Conservation (phyloP, 1,284 basidiomycete species). For the Taiwanofungus camphoratus region DNA sequence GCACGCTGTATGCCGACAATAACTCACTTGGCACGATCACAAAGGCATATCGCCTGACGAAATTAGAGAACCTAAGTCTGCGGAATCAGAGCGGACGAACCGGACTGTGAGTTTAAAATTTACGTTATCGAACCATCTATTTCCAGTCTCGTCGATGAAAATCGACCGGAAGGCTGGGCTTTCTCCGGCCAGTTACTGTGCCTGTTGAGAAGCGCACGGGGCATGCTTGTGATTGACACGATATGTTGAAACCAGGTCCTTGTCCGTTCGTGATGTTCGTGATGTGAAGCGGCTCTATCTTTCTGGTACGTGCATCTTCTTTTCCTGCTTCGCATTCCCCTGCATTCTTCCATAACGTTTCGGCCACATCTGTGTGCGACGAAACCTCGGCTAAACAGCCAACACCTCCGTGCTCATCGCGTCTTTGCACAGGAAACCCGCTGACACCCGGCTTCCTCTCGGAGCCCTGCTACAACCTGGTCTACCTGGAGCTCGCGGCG, state of each 20-base stretch:
- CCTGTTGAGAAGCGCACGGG: not conserved
- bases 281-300: conserved; percentile 92
- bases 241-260: conserved; percentile 20
- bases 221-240: conserved; percentile 1
- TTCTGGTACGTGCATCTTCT: conserved; percentile 58
- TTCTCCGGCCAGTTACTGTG: too few relatives aligned
- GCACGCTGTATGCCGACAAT: conserved; percentile 91
- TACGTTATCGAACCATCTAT: too few relatives aligned
- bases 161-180: too few relatives aligned
- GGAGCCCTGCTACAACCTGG: conserved; percentile 78
- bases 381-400: conserved; percentile 10
- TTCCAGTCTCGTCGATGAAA: too few relatives aligned
- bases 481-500: conserved; percentile 90
- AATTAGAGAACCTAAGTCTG: conserved; percentile 87
- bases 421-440: conserved; percentile 37
- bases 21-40: conserved; percentile 61
- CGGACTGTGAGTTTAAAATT: conserved; percentile 54
- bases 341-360: not conserved
- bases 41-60: conserved; percentile 51
- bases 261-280: conserved; percentile 71
- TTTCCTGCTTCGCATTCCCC: not conserved
- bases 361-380: too few relatives aligned
- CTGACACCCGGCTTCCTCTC: conserved; percentile 41
- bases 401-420: too few relatives aligned
- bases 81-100: conserved; percentile 76